Base-by-base conservation (phyloP, 2,329 filamentous ascomycete species). In the Diaporthe sp. region DNA sequence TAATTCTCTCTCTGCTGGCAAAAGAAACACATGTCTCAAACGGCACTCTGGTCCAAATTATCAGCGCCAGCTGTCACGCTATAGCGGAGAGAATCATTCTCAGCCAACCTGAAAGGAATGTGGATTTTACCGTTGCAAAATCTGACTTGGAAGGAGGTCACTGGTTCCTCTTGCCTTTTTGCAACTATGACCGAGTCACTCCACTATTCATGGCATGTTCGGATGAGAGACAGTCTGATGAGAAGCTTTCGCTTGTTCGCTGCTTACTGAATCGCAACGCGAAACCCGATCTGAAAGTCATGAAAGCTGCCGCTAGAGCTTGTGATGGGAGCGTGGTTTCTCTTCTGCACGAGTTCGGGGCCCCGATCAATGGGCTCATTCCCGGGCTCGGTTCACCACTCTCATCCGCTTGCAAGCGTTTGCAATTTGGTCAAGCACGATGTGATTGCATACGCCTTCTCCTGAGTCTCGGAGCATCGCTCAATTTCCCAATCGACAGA, bases 381-480 rank as follows among this genome's bases (percentile, higher is more conserved):
- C 9, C 19, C 0, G 0, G n/a, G 2, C 4, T 35, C 8, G 17
- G 30, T 2, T 33, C 54, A n/a, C 54, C 54, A n/a, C 19, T 57
- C 2, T 22, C 54, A 35, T 7, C 1, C n/a, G 54, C 54, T 19
- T 57, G 54, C 54, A 19, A 4, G 3, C 6, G n/a, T n/a, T n/a
- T n/a, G n/a, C 1, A 7, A 30, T 6, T 1, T 9, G 4, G 2
- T 17, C 0, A 30, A 4, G 19, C 7, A 54, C n/a, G 25, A 5
- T 0, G 2, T n/a, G 30, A 35, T 19, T 9, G 30, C 9, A 4
- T 57, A 22, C 9, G 4, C 13, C 1, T n/a, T n/a, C 35, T 57
- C 2, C 10, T 57, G 7, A n/a, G 6, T 2, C 10, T 57, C 3
- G 54, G 30, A 4, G 54, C 30, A 2, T 57, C 54, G 6, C 30